Conservation (phyloP, 352 stramenopile species). For the Globisporangium lucens region DNA sequence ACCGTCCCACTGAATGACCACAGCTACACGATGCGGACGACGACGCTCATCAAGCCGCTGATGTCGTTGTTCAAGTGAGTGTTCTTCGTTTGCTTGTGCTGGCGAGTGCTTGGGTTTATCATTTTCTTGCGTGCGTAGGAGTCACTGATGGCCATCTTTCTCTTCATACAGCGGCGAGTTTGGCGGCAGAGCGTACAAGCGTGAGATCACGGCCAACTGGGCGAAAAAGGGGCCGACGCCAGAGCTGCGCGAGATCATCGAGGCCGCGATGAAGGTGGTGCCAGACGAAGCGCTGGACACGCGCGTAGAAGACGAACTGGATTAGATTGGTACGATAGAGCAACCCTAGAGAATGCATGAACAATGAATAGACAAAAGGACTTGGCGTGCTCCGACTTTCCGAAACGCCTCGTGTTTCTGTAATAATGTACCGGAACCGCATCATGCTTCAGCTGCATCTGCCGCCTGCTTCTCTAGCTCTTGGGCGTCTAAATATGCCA, state of each 20-base stretch:
- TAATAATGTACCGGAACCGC: not conserved
- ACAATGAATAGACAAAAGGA: conserved; percentile 10
- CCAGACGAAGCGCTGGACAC: conserved; percentile 71
- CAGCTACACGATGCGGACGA: conserved; percentile 78
- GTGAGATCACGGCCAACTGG: conserved; percentile 67
- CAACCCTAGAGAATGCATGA: conserved; percentile 6
- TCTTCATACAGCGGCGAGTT: conserved; percentile 50
- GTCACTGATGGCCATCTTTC: not conserved
- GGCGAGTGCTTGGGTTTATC: not conserved
- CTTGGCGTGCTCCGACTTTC: not conserved
- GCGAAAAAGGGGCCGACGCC: conserved; percentile 57
- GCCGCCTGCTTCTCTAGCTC: conserved; percentile 15
- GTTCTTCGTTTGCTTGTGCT: not conserved
- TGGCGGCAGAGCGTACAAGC: conserved; percentile 81
- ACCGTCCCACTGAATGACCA: conserved; percentile 37
- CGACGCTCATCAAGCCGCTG: conserved; percentile 75
- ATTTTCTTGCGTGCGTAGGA: not conserved
- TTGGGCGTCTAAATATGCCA: conserved; percentile 30
- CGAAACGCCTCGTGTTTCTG: not conserved
- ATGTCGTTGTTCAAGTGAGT: conserved; percentile 76
- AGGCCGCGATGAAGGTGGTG: conserved; percentile 63
- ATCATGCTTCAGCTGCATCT: conserved; percentile 8
- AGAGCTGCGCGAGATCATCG: conserved; percentile 71
- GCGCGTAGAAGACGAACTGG: conserved; percentile 59
- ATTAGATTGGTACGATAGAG: conserved; percentile 9